These are phyloP conservation scores for Ogataea pilisensis DNA, from an alignment of 805 yeast genomes.

Conservation along the genomic window DNA sequence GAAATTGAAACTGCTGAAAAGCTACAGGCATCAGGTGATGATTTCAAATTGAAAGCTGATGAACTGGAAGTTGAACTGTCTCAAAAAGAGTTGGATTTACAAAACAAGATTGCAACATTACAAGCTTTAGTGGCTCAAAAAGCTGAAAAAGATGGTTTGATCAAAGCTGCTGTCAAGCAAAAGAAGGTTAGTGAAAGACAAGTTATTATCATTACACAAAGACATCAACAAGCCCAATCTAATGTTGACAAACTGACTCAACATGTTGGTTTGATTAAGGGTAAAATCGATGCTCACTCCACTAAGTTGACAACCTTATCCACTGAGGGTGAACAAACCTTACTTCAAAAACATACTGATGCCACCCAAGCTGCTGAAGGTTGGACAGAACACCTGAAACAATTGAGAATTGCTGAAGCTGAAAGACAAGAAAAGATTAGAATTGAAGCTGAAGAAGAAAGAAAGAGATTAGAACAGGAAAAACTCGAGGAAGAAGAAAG, in stretches of 20 bases:
- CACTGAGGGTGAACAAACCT: slow-evolving; percentile 34
- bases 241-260: slow-evolving; percentile 35
- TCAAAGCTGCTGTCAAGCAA: slow-evolving; percentile 24
- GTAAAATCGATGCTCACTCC: slow-evolving; percentile 41
- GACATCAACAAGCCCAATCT: slow-evolving; percentile 35
- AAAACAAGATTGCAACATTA: slow-evolving; percentile 22
- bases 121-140: slow-evolving; percentile 42
- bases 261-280: slow-evolving; percentile 42
- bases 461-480: slow-evolving; percentile 27
- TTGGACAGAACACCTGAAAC: slow-evolving; percentile 45
- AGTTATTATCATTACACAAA: slow-evolving; percentile 30
- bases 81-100: slow-evolving; percentile 38
- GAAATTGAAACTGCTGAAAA: slow-evolving; percentile 30
- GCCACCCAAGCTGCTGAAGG: slow-evolving; percentile 37
- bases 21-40: slow-evolving; percentile 38
- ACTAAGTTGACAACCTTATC: slow-evolving; percentile 38
- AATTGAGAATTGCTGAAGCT: slow-evolving; percentile 41
- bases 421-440: slow-evolving; percentile 38
- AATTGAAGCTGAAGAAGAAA: slow-evolving; percentile 36
- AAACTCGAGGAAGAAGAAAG: slow-evolving; percentile 21
- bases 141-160: slow-evolving; percentile 33
- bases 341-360: slow-evolving; percentile 34
- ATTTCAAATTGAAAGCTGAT: slow-evolving; percentile 36
- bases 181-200: slow-evolving; percentile 40
- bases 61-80: slow-evolving; percentile 32